Conservation (phyloP, 495 filamentous ascomycete species). For the Polyplosphaeria fusca region DNA sequence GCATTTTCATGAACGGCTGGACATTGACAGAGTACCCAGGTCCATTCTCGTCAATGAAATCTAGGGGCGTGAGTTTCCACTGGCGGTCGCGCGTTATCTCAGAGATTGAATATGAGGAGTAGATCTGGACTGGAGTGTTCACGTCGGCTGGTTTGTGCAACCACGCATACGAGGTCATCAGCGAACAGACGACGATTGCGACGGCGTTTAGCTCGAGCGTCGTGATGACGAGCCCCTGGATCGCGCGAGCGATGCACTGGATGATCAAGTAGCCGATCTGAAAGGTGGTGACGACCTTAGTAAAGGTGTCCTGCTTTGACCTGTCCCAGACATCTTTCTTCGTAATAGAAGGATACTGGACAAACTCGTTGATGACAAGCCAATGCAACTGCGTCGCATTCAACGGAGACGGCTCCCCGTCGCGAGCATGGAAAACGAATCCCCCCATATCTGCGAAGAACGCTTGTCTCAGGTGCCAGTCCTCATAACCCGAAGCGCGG, state of each 20-base stretch:
- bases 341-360: slow-evolving; percentile 24
- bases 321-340: slow-evolving; percentile 27
- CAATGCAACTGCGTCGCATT: slow-evolving; percentile 33
- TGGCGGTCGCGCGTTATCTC: slow-evolving; percentile 4
- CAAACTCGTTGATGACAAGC: slow-evolving; percentile 27
- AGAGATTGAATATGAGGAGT: slow-evolving; percentile 3
- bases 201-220: slow-evolving; percentile 22
- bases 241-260: slow-evolving; percentile 15
- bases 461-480: slow-evolving; percentile 38
- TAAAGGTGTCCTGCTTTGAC: slow-evolving; percentile 34
- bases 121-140: slow-evolving; percentile 9
- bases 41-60: slow-evolving; percentile 20
- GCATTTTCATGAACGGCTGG: slow-evolving; percentile 20
- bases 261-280: slow-evolving; percentile 35
- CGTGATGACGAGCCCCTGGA: slow-evolving; percentile 3
- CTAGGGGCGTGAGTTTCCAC: slow-evolving; percentile 7
- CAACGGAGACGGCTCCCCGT: slow-evolving; percentile 32
- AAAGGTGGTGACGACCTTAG: slow-evolving; percentile 29
- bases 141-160: slow-evolving; percentile 23
- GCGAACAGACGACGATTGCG: slow-evolving; percentile 16
- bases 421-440: slow-evolving; percentile 26
- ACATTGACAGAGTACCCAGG: slow-evolving; percentile 21
- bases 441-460: slow-evolving; percentile 44
- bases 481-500: neutral
- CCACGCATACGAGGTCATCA: slow-evolving; percentile 22